A percentile compares a stretch with the other conserved stretches of the same genome.
These are phyloP conservation scores for Wickerhamiella lipophila DNA, from an alignment of 805 yeast genomes.

Conservation along the genomic window DNA sequence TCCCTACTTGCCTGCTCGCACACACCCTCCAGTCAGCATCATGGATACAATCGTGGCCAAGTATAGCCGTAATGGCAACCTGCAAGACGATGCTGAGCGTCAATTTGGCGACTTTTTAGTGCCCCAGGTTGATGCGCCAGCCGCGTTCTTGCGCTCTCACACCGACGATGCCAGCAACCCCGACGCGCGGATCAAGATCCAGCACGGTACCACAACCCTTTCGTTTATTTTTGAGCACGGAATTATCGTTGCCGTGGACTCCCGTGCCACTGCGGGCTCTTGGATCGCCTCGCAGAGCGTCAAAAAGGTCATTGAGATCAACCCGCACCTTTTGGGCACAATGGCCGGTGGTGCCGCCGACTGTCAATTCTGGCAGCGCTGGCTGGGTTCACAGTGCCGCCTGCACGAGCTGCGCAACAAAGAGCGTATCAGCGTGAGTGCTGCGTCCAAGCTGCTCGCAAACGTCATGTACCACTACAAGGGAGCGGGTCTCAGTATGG, in stretches of 20 bases:
- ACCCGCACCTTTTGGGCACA: constrained; percentile 88
- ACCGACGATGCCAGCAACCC: constrained; percentile 90
- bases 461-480: constrained; percentile 87
- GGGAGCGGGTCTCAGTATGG: constrained; percentile 98
- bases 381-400: constrained; percentile 96
- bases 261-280: constrained; percentile 94
- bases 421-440: constrained; percentile 89
- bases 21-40: not conserved
- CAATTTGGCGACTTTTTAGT: constrained; percentile 33
- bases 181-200: constrained; percentile 88
- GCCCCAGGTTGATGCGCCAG: constrained; percentile 80
- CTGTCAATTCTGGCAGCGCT: constrained; percentile 98
- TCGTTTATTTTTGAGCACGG: constrained; percentile 96
- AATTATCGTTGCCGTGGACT: constrained; percentile 88
- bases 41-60: constrained; percentile 11
- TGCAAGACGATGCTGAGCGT: not conserved
- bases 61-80: not conserved
- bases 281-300: constrained; percentile 98
- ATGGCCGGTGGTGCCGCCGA: constrained; percentile 99
- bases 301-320: constrained; percentile 91
- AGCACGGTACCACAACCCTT: constrained; percentile 97
- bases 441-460: constrained; percentile 86
- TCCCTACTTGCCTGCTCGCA: not conserved
- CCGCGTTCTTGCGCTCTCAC: constrained; percentile 91
- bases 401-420: constrained; percentile 88